These are phyloP conservation scores for Fusarium virguliforme DNA, from an alignment of 2,329 filamentous ascomycete genomes.

Conservation along the genomic window DNA sequence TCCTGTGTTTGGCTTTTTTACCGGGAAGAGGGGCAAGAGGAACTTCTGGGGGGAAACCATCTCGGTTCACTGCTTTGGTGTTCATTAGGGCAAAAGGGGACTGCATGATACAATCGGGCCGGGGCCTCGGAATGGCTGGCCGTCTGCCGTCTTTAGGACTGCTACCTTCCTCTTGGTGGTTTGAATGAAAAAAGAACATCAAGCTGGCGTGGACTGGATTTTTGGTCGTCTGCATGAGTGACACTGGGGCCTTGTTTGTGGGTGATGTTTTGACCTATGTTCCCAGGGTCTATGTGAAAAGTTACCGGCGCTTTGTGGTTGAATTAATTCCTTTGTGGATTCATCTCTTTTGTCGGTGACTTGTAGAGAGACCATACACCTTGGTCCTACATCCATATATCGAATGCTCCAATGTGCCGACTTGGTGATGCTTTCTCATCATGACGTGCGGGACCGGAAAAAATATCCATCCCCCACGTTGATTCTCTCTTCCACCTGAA, in stretches of 20 bases:
- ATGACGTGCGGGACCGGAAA: constrained; percentile 52
- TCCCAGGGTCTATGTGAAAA: constrained; percentile 33
- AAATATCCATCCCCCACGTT: constrained; percentile 49
- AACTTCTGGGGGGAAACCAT: constrained; percentile 48
- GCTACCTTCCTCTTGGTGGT: constrained; percentile 63
- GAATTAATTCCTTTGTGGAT: constrained; percentile 30
- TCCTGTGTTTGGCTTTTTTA: constrained; percentile 55
- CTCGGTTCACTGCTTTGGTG: constrained; percentile 69
- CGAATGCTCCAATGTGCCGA: not conserved
- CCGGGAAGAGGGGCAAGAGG: constrained; percentile 55
- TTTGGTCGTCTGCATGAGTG: constrained; percentile 42
- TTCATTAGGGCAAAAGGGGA: constrained; percentile 67
- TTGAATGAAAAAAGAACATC: constrained; percentile 63
- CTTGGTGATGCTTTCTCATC: constrained; percentile 26
- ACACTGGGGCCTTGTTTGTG: constrained; percentile 19
- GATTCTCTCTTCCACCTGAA: constrained; percentile 23
- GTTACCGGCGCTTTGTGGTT: constrained; percentile 30
- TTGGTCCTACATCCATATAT: not conserved
- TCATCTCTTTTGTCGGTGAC: not conserved
- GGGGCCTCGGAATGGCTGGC: constrained; percentile 58
- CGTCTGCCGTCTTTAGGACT: constrained; percentile 64
- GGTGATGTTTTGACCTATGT: constrained; percentile 9
- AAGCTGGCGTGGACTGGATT: constrained; percentile 54
- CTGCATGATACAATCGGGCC: constrained; percentile 64
- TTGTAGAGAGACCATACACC: not conserved